phyloP scores from a whole-genome alignment of 352 stramenopile species.

The Phytopythium mirpurense region DNA sequence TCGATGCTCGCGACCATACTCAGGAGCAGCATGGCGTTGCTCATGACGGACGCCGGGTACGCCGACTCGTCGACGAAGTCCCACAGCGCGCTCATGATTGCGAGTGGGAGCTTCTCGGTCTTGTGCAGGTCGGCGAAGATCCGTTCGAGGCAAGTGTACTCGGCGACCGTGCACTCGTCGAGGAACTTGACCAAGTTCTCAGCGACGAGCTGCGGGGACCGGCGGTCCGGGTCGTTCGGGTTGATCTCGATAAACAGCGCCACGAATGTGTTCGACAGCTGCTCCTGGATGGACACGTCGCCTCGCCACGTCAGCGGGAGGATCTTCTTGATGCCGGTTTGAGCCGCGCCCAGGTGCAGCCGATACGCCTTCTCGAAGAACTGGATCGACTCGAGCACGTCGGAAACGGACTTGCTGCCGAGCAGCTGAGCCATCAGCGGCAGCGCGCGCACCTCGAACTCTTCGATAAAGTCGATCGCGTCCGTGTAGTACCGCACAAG shows the following conservation, averaged over 20 bases:
- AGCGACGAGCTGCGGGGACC: constrained; percentile 39
- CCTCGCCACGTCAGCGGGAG: constrained; percentile 90
- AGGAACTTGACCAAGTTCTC: constrained; percentile 71
- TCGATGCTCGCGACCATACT: constrained; percentile 69
- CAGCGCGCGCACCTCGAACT: constrained; percentile 79
- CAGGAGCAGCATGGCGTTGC: constrained; percentile 54
- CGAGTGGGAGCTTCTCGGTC: constrained; percentile 50
- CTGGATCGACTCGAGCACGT: constrained; percentile 91
- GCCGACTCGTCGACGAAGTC: constrained; percentile 50
- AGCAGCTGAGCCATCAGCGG: constrained; percentile 84
- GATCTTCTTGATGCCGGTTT: constrained; percentile 88
- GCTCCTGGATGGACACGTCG: constrained; percentile 86
- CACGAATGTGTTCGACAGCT: constrained; percentile 85
- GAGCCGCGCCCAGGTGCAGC: constrained; percentile 87
- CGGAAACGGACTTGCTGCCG: constrained; percentile 87
- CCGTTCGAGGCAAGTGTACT: constrained; percentile 75
- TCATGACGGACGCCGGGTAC: constrained; percentile 55
- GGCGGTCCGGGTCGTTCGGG: constrained; percentile 29
- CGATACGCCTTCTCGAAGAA: constrained; percentile 92
- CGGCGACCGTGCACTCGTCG: constrained; percentile 69
- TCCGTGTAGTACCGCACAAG: constrained; percentile 90
- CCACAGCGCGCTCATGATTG: constrained; percentile 68
- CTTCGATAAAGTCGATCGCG: constrained; percentile 90
- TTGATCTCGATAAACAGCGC: constrained; percentile 59
- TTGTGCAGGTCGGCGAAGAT: constrained; percentile 61